Evolutionary conservation across 495 filamentous ascomycete genomes (phyloP).

Genomic region (Xylaria longipes): DNA sequence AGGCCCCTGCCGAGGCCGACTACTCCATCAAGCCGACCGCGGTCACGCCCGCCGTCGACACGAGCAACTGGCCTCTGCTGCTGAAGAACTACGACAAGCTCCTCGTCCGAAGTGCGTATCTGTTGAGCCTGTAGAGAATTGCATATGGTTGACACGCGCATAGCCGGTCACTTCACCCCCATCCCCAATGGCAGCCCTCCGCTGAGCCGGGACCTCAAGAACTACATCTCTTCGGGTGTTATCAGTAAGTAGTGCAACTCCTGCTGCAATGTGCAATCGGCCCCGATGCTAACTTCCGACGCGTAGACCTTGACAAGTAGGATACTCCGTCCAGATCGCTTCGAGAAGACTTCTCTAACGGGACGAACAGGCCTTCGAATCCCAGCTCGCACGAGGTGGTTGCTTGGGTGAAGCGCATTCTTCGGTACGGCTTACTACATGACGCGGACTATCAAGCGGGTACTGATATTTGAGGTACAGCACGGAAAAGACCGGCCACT

Average conservation of each 20-base stretch:
- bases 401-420: conserved; percentile 96
- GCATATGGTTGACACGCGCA: conserved; percentile 15
- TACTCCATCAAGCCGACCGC: conserved; percentile 88
- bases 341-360: conserved; percentile 16
- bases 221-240: conserved; percentile 92
- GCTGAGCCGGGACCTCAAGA: conserved; percentile 89
- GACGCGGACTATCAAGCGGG: not conserved
- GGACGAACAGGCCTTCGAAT: conserved; percentile 71
- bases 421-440: conserved; percentile 64
- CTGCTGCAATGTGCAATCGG: not conserved
- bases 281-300: conserved; percentile 7
- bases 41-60: conserved; percentile 71
- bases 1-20: conserved; percentile 70
- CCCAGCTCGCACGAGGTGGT: conserved; percentile 98
- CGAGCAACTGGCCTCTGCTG: conserved; percentile 84
- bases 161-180: conserved; percentile 85
- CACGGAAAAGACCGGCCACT: conserved; percentile 96
- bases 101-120: conserved; percentile 55
- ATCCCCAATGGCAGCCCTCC: conserved; percentile 89
- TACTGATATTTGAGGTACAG: conserved; percentile 52
- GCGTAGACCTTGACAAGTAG: conserved; percentile 76
- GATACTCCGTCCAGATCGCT: not conserved
- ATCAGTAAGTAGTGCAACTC: conserved; percentile 62
- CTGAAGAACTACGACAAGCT: conserved; percentile 87
- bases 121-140: not conserved